Base-by-base conservation (phyloP, 208 protist genomes). In the Acanthamoeba lenticulata region DNA sequence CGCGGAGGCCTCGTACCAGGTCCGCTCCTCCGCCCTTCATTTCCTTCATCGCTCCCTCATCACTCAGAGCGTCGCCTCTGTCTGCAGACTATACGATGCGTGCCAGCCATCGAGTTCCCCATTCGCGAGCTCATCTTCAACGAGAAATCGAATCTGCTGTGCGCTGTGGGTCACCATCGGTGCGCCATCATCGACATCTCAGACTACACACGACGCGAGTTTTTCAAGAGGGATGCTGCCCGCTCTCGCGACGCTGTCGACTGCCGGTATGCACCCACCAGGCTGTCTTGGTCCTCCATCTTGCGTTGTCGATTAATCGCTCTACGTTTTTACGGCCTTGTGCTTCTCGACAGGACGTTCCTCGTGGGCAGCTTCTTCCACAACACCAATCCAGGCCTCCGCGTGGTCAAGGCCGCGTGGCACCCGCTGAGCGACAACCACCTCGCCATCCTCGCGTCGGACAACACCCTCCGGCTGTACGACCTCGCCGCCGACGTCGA, bases 391-490 rank as follows among this genome's bases (percentile, higher is more conserved):
- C 83, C 83, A 32, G 9, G 4, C 17, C 21, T 90, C 5, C 19
- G 24, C 13, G 38, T 90, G 17, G 13, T 36, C 17, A 90, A 90
- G 32, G 83, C 55, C 19, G 6, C 55, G 13, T 90, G 83, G 83
- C 83, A 90, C 32, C 83, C 83, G 21, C 11, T 90, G 49, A 90
- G 83, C 83, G 49, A 90, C 55, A 67, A 55, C 15, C 83, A 90
- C 42, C 34, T 90, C 17, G 83, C 49, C 15, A 65, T 90, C 47
- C 83, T 90, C 45, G 38, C 83, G 4, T 90, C 83, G 6, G 83
- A 90, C 49, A 90, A 90, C 83, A 65, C 47, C 7, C 83, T 90
- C 11, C 7, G 74, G 74, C 27, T 69, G 6, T 90, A 90, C 32
- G 83, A 90, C 34, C 29, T 90, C 9, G 44, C 83, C 6, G 24